A percentile compares a stretch with the other conserved stretches of the same genome.
phyloP scores from a whole-genome alignment of 805 yeast species.

The Kodamaea jinghongensis region DNA sequence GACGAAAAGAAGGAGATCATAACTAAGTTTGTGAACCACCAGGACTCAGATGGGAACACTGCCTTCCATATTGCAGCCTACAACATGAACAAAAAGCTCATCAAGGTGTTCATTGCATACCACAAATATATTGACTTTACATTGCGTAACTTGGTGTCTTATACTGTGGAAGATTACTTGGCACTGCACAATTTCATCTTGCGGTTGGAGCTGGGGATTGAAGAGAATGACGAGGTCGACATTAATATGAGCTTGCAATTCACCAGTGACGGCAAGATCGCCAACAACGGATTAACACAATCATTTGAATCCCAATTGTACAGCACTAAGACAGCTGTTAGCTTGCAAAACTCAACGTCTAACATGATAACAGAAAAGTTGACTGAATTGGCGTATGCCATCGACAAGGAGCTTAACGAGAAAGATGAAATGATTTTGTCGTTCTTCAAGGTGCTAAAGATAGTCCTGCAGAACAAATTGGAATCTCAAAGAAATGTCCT shows the following conservation, averaged over 20 bases:
- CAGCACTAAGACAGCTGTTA: slow-evolving; percentile 33
- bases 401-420: slow-evolving; percentile 37
- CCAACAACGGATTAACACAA: slow-evolving; percentile 2
- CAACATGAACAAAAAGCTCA: slow-evolving; percentile 22
- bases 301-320: slow-evolving; percentile 36
- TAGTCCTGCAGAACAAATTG: slow-evolving; percentile 24
- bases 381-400: slow-evolving; percentile 35
- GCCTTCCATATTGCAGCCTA: slow-evolving; percentile 86
- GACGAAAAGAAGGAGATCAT: slow-evolving; percentile 21
- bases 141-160: slow-evolving; percentile 24
- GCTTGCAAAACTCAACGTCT: slow-evolving; percentile 31
- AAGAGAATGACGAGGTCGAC: slow-evolving; percentile 1
- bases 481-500: slow-evolving; percentile 28
- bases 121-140: slow-evolving; percentile 24
- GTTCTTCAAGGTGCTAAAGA: slow-evolving; percentile 24
- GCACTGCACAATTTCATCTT: slow-evolving; percentile 27
- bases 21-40: slow-evolving; percentile 67
- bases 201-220: slow-evolving; percentile 16
- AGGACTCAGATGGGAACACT: slow-evolving; percentile 92
- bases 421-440: slow-evolving; percentile 32
- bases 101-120: slow-evolving; percentile 22
- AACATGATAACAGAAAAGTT: slow-evolving; percentile 37
- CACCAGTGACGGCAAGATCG: slow-evolving; percentile 4
- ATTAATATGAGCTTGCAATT: slow-evolving; percentile 5
- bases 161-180: slow-evolving; percentile 26